Conservation (phyloP, 768 basidiomycete genomes). For the Trametes elegans region DNA sequence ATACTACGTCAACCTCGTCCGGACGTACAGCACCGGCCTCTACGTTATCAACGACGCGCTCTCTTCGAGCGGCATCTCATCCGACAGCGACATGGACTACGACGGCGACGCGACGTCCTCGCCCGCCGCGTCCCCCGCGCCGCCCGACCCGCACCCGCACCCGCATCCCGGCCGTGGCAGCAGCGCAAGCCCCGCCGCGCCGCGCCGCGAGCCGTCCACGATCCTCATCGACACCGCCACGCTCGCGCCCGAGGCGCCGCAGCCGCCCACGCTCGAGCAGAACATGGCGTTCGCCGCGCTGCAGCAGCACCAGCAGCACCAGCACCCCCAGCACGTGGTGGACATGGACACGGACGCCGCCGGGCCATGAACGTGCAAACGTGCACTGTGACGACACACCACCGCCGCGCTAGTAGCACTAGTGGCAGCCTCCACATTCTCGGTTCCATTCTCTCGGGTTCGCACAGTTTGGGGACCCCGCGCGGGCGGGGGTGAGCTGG, state of each 20-base stretch:
- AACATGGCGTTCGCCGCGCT: slow-evolving; percentile 79
- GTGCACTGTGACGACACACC: too few species aligned
- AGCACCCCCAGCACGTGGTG: slow-evolving; percentile 10
- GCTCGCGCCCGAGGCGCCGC: slow-evolving; percentile 42
- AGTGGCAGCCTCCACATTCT: not conserved
- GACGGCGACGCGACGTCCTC: slow-evolving; percentile 45
- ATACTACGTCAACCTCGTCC: slow-evolving; percentile 91
- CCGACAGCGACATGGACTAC: slow-evolving; percentile 56
- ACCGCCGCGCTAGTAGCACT: too few species aligned
- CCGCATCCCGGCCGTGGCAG: slow-evolving; percentile 6
- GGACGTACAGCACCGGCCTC: slow-evolving; percentile 68
- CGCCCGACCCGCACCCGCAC: slow-evolving; percentile 25
- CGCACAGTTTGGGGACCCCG: not conserved
- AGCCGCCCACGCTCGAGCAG: slow-evolving; percentile 74
- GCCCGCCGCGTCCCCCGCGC: slow-evolving; percentile 32
- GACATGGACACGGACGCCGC: slow-evolving; percentile 5
- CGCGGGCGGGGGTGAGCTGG: too few species aligned
- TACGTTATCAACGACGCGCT: slow-evolving; percentile 51
- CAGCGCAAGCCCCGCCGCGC: slow-evolving; percentile 10
- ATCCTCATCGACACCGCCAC: slow-evolving; percentile 39
- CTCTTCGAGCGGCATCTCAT: slow-evolving; percentile 28
- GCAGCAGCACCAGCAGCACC: too few species aligned
- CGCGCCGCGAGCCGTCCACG: slow-evolving; percentile 33
- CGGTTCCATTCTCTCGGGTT: not conserved
- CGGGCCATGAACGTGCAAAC: not conserved